Evolutionary conservation across 345 rosid species (phyloP).

Genomic region (Moricandia arvensis): DNA sequence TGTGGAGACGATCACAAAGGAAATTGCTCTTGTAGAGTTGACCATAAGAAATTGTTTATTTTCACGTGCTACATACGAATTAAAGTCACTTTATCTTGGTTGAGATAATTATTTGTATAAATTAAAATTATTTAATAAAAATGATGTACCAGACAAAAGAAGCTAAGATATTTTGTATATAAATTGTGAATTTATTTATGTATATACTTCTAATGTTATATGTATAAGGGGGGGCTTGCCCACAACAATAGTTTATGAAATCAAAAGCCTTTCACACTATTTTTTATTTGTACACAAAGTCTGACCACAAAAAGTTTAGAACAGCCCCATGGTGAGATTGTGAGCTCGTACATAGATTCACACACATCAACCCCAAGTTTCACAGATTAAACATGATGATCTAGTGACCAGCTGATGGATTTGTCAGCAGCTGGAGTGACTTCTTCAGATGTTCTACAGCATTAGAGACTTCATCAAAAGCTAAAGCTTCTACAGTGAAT

Average conservation of each 20-base stretch:
- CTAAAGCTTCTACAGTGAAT: constrained; percentile 95
- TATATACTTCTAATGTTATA: neutral
- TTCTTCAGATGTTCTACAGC: constrained; percentile 80
- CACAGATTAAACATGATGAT: constrained; percentile 12
- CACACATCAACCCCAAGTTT: constrained; percentile 2
- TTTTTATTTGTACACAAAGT: too few species aligned
- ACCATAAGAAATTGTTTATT: too few species aligned
- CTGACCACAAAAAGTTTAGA: too few species aligned
- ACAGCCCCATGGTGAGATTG: constrained; percentile 3
- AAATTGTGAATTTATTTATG: neutral
- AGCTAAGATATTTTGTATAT: neutral
- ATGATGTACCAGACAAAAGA: neutral
- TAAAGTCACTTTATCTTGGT: too few species aligned
- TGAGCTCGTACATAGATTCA: neutral
- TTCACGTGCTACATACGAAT: too few species aligned
- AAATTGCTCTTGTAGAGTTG: too few species aligned
- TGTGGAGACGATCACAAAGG: too few species aligned
- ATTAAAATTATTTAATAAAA: too few species aligned
- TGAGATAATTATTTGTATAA: neutral
- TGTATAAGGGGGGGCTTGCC: too few species aligned
- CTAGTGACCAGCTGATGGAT: constrained; percentile 36
- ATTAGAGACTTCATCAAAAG: constrained; percentile 84
- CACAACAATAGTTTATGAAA: too few species aligned
- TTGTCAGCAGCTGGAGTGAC: constrained; percentile 70
- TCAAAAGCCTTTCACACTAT: too few species aligned